These are phyloP conservation scores for Coffea humblotiana DNA, from an alignment of 305 asterid species.

Conservation along the genomic window DNA sequence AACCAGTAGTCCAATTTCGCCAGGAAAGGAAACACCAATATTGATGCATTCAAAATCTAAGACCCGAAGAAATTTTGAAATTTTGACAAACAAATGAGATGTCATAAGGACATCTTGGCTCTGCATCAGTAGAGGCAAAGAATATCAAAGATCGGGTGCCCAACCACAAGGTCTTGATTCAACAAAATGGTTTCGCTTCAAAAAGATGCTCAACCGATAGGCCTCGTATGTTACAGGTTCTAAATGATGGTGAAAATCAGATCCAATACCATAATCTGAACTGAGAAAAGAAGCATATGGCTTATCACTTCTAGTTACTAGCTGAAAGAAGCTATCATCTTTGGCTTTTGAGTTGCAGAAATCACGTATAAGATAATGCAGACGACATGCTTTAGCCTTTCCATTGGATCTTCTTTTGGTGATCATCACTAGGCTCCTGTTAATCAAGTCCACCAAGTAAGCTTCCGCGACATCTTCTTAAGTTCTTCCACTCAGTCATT, in stretches of 20 bases:
- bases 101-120: constrained; percentile 19
- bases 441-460: constrained; percentile 26
- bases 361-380: constrained; percentile 26
- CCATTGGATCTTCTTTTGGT: constrained; percentile 16
- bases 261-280: constrained; percentile 1
- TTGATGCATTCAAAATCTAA: constrained; percentile 29
- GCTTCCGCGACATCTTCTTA: constrained; percentile 20
- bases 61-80: constrained; percentile 28
- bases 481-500: not conserved
- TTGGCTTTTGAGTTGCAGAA: constrained; percentile 22
- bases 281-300: constrained; percentile 1
- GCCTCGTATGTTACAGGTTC: not conserved
- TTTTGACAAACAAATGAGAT: constrained; percentile 21
- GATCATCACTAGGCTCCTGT: constrained; percentile 19
- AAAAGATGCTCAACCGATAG: constrained; percentile 18
- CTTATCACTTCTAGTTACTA: not conserved
- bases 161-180: constrained; percentile 12
- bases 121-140: constrained; percentile 15
- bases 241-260: not conserved
- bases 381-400: constrained; percentile 20
- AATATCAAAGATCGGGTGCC: constrained; percentile 21
- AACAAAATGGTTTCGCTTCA: constrained; percentile 17
- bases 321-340: constrained; percentile 18
- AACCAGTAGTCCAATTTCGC: constrained; percentile 13
- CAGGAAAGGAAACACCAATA: constrained; percentile 20